Base-by-base conservation (phyloP, 768 basidiomycete species). In the Lentinula raphanica region DNA sequence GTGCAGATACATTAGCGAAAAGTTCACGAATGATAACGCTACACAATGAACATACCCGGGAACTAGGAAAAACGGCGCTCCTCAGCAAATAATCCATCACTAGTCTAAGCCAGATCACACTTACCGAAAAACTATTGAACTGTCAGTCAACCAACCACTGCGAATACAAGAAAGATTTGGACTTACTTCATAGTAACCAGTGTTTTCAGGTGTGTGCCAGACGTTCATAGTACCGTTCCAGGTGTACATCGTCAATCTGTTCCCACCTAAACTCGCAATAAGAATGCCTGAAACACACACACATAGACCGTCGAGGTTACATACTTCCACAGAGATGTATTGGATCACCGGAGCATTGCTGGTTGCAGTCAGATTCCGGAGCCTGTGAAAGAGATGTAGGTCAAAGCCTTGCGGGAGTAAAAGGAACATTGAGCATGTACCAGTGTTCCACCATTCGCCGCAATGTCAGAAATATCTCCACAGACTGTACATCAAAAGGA, bases 331-430 rank as follows among this genome's bases (percentile, higher is more conserved):
- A 91, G 0, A 87, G 67, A 63, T 89, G 85, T 15, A 78, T 66
- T 0, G 87, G 83, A 64, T 90, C 88, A 0, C 88, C 90, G 19
- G 87, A 78, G 69, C 90, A 91, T 25, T 85, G 72, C 21, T 76
- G 69, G 29, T 68, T 72, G 59, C 81, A 82, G 59, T 81, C 77
- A 23, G 69, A 67, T 49, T 77, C 78, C 11, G 64, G 65, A 0
- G 75, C 77, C 36, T 48, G 15, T 38, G 5, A 13, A 23, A 12
- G 19, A 12, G 19, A 25, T 39, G 15, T n/a, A 32, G 28, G 32
- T 19, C 5, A 19, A 32, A 15, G 8, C 35, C 21, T 53, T 15
- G 21, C 19, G 13, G 4, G 19, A 28, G 15, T 25, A 17, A 53
- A 3, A 39, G 36, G 13, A 15, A 12, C 2, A n/a, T n/a, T n/a